These are phyloP conservation scores for Saccharomycopsis hybrid DNA, from an alignment of 1,139 yeast genomes.

Conservation along the genomic window DNA sequence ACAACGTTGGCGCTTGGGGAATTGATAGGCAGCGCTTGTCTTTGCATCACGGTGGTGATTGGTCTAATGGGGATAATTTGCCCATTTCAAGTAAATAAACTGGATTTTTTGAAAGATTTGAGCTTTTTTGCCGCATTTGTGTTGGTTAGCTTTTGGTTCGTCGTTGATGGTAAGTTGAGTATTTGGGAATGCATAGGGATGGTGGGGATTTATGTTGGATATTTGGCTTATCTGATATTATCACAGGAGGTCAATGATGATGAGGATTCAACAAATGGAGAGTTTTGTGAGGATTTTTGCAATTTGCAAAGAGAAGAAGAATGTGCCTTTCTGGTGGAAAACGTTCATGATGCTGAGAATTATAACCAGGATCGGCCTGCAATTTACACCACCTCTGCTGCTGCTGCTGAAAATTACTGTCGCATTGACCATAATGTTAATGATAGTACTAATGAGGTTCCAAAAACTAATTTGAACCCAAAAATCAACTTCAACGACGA, in stretches of 20 bases:
- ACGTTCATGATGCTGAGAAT: too few species aligned
- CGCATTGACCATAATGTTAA: neutral
- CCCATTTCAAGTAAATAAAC: conserved; percentile 49
- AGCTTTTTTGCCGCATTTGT: conserved; percentile 31
- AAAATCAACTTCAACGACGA: too few species aligned
- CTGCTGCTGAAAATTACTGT: neutral
- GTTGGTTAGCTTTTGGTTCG: conserved; percentile 35
- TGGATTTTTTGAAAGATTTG: conserved; percentile 40
- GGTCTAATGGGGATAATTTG: conserved; percentile 66
- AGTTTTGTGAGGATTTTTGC: too few species aligned
- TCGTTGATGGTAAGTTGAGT: conserved; percentile 47
- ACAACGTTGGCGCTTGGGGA: conserved; percentile 83
- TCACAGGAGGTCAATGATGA: neutral
- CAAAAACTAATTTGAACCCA: too few species aligned
- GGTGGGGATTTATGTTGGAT: conserved; percentile 35
- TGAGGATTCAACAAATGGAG: neutral
- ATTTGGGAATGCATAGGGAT: conserved; percentile 40
- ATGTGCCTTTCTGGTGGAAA: too few species aligned
- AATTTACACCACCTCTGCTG: too few species aligned
- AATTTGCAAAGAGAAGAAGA: too few species aligned
- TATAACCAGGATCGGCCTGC: too few species aligned
- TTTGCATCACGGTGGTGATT: conserved; percentile 67
- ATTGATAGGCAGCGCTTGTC: conserved; percentile 76
- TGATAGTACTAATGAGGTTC: neutral
- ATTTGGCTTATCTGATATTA: conserved; percentile 31